Evolutionary conservation across 371 early-diverging fungal species (phyloP), one percentile per base, ranked within the genome.

Genomic region (Sporodiniella umbellata): DNA sequence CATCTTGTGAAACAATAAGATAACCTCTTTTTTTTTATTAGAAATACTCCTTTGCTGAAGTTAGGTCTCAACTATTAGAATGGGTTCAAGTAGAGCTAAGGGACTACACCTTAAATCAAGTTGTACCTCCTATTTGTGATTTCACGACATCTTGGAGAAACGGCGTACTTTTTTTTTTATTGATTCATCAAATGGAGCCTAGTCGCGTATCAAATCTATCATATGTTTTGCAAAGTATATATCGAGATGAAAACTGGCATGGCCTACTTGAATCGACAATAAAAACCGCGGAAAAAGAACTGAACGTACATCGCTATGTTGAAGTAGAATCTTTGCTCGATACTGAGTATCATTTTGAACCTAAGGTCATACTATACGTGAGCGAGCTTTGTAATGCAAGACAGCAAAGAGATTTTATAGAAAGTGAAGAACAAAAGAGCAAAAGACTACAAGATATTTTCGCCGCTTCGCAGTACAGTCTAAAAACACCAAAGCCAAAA

Each of bases 61-160:
- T 81, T 12, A 79, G 80, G 38, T 48, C 60, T 4, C 72, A 77
- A 0, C 50, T 88, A 2, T 62, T 88, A 15, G 65, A 65, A 30
- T 92, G 92, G 92, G 86, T 85, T 18, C 76, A 78, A 19, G 62
- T 66, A 21, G 83, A 82, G 42, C 70, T 88, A 1, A 72, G 67
- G 14, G 78, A 79, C 35, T 89, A 87, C 57, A 47, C 64, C 1
- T 35, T 44, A 3, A 70, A 69, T 11, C 70, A 79, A 25, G 66
- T 84, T 19, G 74, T 84, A 22, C 68, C 75, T 26, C 48, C 68
- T 4, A 62, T 84, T 2, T 75, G 73, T 28, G 84, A 90, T 60
- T 87, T 90, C 62, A 73, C 83, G 42, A 71, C 73, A 24, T 74
- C 81, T 8, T 90, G 89, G 90, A 67, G 80, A 48, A 84, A 77